These are phyloP conservation scores for Calonectria fujianensis DNA, from an alignment of 2,329 filamentous ascomycete species.

Conservation along the genomic window DNA sequence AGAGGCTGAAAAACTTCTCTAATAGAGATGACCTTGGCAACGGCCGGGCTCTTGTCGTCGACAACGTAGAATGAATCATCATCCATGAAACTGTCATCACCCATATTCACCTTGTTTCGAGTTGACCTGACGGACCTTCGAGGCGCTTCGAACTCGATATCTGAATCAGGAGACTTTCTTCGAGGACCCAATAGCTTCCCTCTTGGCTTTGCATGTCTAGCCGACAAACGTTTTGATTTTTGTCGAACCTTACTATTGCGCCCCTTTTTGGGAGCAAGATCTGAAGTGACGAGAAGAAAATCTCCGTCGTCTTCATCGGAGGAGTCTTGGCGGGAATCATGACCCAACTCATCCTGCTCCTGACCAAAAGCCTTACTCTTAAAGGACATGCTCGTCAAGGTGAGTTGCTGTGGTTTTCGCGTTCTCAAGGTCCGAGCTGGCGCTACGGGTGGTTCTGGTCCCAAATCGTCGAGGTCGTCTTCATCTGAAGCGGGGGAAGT, in stretches of 20 bases:
- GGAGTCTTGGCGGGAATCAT: slow-evolving; percentile 53
- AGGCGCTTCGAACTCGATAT: slow-evolving; percentile 72
- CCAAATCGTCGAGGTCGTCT: slow-evolving; percentile 45
- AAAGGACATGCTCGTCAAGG: slow-evolving; percentile 52
- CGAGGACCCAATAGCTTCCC: slow-evolving; percentile 28
- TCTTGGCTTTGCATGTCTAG: slow-evolving; percentile 40
- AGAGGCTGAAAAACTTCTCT: slow-evolving; percentile 84
- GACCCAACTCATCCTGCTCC: slow-evolving; percentile 59
- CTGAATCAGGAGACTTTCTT: slow-evolving; percentile 60
- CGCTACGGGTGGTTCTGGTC: slow-evolving; percentile 28
- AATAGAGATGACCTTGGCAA: slow-evolving; percentile 77
- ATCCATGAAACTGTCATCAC: slow-evolving; percentile 73
- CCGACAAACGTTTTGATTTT: slow-evolving; percentile 48
- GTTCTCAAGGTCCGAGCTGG: slow-evolving; percentile 51
- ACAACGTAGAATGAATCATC: slow-evolving; percentile 74
- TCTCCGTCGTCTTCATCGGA: slow-evolving; percentile 60
- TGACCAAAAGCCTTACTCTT: slow-evolving; percentile 48
- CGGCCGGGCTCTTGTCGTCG: slow-evolving; percentile 65
- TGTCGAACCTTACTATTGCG: slow-evolving; percentile 49
- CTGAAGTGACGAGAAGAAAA: slow-evolving; percentile 62
- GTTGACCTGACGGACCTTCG: slow-evolving; percentile 70
- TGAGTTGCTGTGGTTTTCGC: slow-evolving; percentile 53
- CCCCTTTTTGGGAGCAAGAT: slow-evolving; percentile 55
- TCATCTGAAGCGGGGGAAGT: slow-evolving; percentile 45
- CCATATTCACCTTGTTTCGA: slow-evolving; percentile 66